Evolutionary conservation across 352 stramenopile species (phyloP), one percentile per base, ranked within the genome.

Genomic region (Phytophthora niederhauseri): DNA sequence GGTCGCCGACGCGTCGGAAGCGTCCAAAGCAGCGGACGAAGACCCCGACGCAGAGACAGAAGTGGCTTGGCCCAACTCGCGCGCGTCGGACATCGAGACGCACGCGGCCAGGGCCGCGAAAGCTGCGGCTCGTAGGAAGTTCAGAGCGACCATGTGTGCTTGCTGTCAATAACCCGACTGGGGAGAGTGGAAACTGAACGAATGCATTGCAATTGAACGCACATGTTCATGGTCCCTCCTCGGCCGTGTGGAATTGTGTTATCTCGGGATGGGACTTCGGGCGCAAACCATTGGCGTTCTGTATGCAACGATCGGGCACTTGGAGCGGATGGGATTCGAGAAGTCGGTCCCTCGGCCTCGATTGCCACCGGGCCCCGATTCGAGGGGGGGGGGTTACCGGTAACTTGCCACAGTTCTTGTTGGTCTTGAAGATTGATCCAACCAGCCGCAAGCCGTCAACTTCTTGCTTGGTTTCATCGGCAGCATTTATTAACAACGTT

Each of bases 251-350:
- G 46, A 61, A 53, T 73, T 28, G 66, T 61, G 46, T 36, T 34
- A 65, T 73, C 66, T 43, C 41, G 54, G 54, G 66, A 73, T 73
- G 60, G 66, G 60, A 57, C 57, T 61, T 28, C 19, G 48, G 46
- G 17, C 31, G 43, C 53, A 53, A 62, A 55, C 53, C 6, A 72
- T 41, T 41, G 66, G 30, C 15, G 11, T 55, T 6, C 30, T 57
- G 59, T 52, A 72, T 72, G 53, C 59, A 49, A 57, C 46, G 36
- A 68, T 36, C 65, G n/a, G 54, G 11, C 31, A 63, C 34, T 49
- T 61, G 58, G 28, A 72, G 45, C 59, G 66, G 59, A 68, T 72
- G 65, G 51, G 58, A 64, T 66, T 72, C 34, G 26, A 72, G 66
- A 72, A 66, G 22, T 28, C n/a, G 6, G 15, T 4, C 17, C 43